Base-by-base conservation (phyloP, 2,329 filamentous ascomycete genomes). In the Xylaria sp. region DNA sequence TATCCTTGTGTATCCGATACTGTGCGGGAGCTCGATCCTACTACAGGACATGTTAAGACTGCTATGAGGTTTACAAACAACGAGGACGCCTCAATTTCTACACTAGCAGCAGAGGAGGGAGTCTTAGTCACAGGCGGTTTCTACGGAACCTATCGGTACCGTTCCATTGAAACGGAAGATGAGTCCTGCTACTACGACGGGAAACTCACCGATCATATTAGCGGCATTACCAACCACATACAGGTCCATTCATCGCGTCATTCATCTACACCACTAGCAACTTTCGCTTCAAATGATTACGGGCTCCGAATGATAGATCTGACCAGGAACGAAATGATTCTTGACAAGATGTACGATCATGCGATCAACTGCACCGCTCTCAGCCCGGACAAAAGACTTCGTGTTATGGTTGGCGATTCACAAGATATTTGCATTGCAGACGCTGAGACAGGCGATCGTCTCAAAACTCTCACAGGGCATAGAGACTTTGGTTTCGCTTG, bases 401-500 rank as follows among this genome's bases (percentile, higher is more conserved):
- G 92, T 58, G 88, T 90, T 18, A 85, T 94, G 70, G 92, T 93
- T 0, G 92, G 92, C 55, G 93, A 95, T 74, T 83, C 85, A 67
- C 81, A 84, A 65, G 84, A 91, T 47, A 88, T 91, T 0, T 81
- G 91, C 59, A 91, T 95, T 75, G 87, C 88, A 16, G 87, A 92
- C 69, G 89, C 92, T 12, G 91, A 93, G 64, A 89, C 86, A 13
- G 89, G 91, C 16, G 81, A 85, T 68, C 83, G 82, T 64, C 84
- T 86, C 70, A 84, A 90, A 72, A 80, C 82, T 29, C 85, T 94
- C 1, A 79, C 82, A 3, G 90, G 90, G 1, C 91, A 93, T 75
- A 83, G 83, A 16, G 92, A 94, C 75, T 92, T 86, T 72, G 91
- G 89, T 1, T 95, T 94, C 75, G 89, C 92, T 1, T 93, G 91